Conservation (phyloP, 345 rosid species). For the Cardamine occulta region DNA sequence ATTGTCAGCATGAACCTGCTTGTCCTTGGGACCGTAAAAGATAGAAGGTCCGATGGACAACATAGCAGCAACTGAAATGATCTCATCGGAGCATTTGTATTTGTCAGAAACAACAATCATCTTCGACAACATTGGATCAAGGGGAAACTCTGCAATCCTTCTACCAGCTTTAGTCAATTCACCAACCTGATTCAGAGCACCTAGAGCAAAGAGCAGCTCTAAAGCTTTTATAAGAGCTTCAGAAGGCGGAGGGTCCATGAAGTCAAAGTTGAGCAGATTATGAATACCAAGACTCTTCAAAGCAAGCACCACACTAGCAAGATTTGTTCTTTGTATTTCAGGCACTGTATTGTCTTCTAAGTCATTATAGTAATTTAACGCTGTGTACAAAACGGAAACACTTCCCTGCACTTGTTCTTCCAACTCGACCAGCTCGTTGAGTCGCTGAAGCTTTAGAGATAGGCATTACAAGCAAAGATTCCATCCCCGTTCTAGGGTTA, state of each 20-base stretch:
- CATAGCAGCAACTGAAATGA: conserved; percentile 84
- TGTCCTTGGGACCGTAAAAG: conserved; percentile 88
- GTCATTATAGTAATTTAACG: conserved; percentile 67
- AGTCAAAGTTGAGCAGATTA: conserved; percentile 78
- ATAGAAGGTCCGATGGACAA: conserved; percentile 85
- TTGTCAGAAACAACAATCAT: conserved; percentile 86
- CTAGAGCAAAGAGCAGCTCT: conserved; percentile 72
- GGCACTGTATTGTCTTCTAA: conserved; percentile 80
- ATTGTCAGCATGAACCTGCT: conserved; percentile 87
- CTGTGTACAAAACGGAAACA: conserved; percentile 77
- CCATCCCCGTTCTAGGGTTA: conserved; percentile 93
- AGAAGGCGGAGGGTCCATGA: conserved; percentile 90
- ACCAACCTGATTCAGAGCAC: conserved; percentile 84
- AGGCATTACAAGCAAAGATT: conserved; percentile 75
- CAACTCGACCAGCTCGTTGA: conserved; percentile 86
- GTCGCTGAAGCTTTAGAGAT: conserved; percentile 85
- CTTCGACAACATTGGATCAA: conserved; percentile 82
- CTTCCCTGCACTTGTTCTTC: conserved; percentile 85
- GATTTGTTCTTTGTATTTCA: conserved; percentile 84
- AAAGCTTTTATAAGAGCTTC: conserved; percentile 81
- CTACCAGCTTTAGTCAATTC: conserved; percentile 87
- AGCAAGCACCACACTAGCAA: conserved; percentile 81
- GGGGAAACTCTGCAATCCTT: conserved; percentile 88
- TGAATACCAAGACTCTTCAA: conserved; percentile 91
- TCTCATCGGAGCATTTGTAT: conserved; percentile 79